Conservation (phyloP, 2,329 filamentous ascomycete genomes). For the Zymoseptoria pseudotritici region DNA sequence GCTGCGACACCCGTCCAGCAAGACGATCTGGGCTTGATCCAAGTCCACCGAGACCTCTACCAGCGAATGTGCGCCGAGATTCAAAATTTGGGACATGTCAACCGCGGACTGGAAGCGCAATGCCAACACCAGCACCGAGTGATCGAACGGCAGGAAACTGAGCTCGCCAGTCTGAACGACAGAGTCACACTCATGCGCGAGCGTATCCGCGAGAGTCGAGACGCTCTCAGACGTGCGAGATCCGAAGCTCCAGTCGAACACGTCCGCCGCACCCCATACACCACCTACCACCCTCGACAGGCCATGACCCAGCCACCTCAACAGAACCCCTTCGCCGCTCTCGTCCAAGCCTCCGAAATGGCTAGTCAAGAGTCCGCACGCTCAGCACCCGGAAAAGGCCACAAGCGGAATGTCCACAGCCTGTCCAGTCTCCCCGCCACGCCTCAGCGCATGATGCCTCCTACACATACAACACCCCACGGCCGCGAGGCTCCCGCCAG, state of each 20-base stretch:
- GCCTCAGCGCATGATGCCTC: slow-evolving; percentile 54
- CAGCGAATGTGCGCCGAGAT: slow-evolving; percentile 44
- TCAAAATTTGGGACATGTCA: slow-evolving; percentile 60
- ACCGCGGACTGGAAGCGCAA: slow-evolving; percentile 55
- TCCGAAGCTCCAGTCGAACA: slow-evolving; percentile 13
- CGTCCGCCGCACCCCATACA: slow-evolving; percentile 40
- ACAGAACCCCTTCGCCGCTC: slow-evolving; percentile 56
- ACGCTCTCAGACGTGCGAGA: slow-evolving; percentile 61
- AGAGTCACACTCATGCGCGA: slow-evolving; percentile 71
- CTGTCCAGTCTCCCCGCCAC: slow-evolving; percentile 79
- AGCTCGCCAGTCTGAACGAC: slow-evolving; percentile 61
- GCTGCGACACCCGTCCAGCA: slow-evolving; percentile 34
- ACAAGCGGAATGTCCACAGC: slow-evolving; percentile 71
- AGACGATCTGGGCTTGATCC: slow-evolving; percentile 37
- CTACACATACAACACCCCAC: slow-evolving; percentile 30
- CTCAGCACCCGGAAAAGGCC: slow-evolving; percentile 47
- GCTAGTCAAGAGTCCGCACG: slow-evolving; percentile 57
- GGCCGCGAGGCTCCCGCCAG: slow-evolving; percentile 17
- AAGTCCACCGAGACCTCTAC: slow-evolving; percentile 47
- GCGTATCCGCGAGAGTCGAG: slow-evolving; percentile 80
- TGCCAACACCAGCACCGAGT: slow-evolving; percentile 68
- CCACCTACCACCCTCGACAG: slow-evolving; percentile 30
- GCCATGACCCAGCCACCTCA: slow-evolving; percentile 42
- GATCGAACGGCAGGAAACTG: slow-evolving; percentile 70
- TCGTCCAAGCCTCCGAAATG: slow-evolving; percentile 67